phyloP scores from a whole-genome alignment of 768 basidiomycete genomes.

The Lepiota brunneoincarnata region DNA sequence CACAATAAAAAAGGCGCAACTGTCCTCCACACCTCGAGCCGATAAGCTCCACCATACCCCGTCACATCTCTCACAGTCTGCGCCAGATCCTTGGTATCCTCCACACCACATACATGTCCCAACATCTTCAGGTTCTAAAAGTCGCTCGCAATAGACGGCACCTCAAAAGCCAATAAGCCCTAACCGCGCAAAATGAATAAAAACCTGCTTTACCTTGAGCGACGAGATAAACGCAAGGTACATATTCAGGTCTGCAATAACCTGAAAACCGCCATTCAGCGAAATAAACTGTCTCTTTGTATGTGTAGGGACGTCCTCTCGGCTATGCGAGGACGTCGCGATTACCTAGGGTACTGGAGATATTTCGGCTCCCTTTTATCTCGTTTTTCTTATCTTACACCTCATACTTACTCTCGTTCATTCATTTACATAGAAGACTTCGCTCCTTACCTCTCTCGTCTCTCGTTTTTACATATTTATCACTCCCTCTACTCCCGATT shows the following conservation, averaged over 20 bases:
- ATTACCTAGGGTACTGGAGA: too few species aligned
- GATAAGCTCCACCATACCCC: slow-evolving; percentile 91
- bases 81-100: slow-evolving; percentile 94
- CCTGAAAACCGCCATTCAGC: too few species aligned
- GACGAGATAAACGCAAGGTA: slow-evolving; percentile 89
- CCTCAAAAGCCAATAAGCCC: slow-evolving; percentile 34
- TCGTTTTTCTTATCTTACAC: too few species aligned
- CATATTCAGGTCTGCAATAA: too few species aligned
- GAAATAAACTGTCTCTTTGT: too few species aligned
- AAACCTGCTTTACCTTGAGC: slow-evolving; percentile 55
- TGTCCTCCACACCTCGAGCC: slow-evolving; percentile 89
- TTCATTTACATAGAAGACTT: too few species aligned
- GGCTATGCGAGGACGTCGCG: too few species aligned
- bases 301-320: too few species aligned
- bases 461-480: slow-evolving; percentile 94
- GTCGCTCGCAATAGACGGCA: slow-evolving; percentile 79
- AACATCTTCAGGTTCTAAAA: slow-evolving; percentile 96
- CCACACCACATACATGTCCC: too few species aligned
- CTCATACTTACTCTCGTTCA: too few species aligned
- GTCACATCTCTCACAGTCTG: slow-evolving; percentile 95
- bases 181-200: neutral
- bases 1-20: slow-evolving; percentile 3
- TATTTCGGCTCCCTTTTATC: too few species aligned
- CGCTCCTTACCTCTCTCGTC: slow-evolving; percentile 94
- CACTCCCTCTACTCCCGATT: too few species aligned